phyloP scores from a whole-genome alignment of 345 rosid species.

The Dipteronia sinensis region DNA sequence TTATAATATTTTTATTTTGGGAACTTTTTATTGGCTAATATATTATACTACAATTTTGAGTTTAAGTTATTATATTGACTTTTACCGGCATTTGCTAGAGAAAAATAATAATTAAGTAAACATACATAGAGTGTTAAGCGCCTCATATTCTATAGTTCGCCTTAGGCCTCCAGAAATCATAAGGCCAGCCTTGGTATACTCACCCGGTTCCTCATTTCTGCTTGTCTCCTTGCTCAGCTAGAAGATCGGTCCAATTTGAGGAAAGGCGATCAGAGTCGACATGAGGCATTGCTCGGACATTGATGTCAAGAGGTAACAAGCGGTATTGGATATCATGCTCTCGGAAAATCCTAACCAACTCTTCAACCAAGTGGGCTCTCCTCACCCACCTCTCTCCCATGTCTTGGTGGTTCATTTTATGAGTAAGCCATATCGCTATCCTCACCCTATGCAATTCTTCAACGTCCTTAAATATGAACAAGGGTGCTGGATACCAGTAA shows the following conservation, averaged over 20 bases:
- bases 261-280: conserved; percentile 39
- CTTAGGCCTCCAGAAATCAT: no score
- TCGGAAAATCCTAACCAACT: conserved; percentile 62
- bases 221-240: conserved; percentile 11
- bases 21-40: no score
- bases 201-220: neutral
- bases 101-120: no score
- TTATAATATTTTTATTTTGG: no score
- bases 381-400: conserved; percentile 69
- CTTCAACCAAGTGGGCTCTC: conserved; percentile 68
- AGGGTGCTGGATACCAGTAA: conserved; percentile 69
- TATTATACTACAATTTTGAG: no score
- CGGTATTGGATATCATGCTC: conserved; percentile 78
- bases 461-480: conserved; percentile 60
- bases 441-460: conserved; percentile 56
- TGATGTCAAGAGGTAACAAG: conserved; percentile 64
- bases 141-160: no score
- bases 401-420: conserved; percentile 80
- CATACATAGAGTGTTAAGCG: no score
- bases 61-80: no score
- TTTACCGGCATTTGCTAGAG: no score
- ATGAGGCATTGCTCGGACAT: conserved; percentile 52
- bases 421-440: conserved; percentile 70
- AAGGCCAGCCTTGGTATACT: no score
- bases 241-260: conserved; percentile 29